Base-by-base conservation (phyloP, 495 filamentous ascomycete genomes). In the Aspergillus nidulans region DNA sequence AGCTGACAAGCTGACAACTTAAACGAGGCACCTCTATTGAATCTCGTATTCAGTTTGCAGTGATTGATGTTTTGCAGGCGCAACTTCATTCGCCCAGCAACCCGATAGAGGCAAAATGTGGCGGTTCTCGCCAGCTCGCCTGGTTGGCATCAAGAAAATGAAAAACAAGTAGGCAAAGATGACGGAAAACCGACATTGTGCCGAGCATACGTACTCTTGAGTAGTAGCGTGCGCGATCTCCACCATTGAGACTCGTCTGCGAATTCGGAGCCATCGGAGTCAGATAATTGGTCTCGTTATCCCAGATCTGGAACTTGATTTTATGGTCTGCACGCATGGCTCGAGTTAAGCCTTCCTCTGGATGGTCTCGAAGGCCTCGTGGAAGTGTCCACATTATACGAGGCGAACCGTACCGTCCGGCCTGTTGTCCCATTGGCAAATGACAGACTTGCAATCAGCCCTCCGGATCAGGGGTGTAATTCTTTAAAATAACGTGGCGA, bases 1-100 rank as follows among this genome's bases (percentile, higher is more conserved):
- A 69, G 59, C 46, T 48, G 28, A 43, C 39, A 52, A 58, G 32
- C 30, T 34, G 38, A 52, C 24, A 26, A n/a, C 49, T 30, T 39
- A 12, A 49, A 25, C 47, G 32, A 46, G 25, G 9, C 4, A 9
- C 5, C 5, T 5, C 15, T 39, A 16, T 39, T n/a, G 4, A 39
- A 3, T 16, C 16, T 36, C 32, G 32, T 36, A 36, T 36, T 36
- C 32, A 12, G 32, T 3, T 15, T 36, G 32, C 32, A 36, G 32
- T 39, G 36, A 18, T n/a, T 5, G 36, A 4, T 39, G 36, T 8
- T 36, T 39, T 4, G 16, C n/a, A 39, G 36, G 36, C 15, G n/a
- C 36, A 18, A 18, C n/a, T 4, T 39, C 36, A 39, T 3, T 4
- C 4, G 16, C 3, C 18, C 15, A 18, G n/a, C 36, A 13, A 4